Base-by-base conservation (phyloP, 2,329 filamentous ascomycete species). In the Trichoderma sp. region DNA sequence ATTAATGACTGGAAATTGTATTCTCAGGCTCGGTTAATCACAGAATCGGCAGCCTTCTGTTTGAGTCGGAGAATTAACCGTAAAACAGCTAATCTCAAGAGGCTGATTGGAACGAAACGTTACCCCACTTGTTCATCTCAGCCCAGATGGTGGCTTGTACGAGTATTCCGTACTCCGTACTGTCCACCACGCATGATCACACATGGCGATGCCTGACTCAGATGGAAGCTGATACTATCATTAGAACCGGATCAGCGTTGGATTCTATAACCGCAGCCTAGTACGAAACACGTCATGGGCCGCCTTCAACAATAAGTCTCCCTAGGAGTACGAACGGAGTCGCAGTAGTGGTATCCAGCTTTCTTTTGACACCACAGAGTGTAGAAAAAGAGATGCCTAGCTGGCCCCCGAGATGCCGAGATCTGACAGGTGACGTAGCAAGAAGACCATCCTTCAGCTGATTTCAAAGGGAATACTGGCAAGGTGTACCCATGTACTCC, bases 111-210 rank as follows among this genome's bases (percentile, higher is more conserved):
- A 67, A 43, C n/a, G 28, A 51, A 21, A 53, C 34, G 56, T 24
- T 62, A 70, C 67, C 67, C 67, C 67, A 70, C 67, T 70, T 70
- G 67, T 70, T 70, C 67, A 70, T 70, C 67, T 53, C 36, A 61
- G 9, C 36, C 53, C 57, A 69, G 39, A 51, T 21, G 51, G n/a
- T 39, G 51, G 51, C 21, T 70, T 51, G 21, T 30, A 43, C 39
- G 39, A 43, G 39, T 43, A 43, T 43, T 43, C 39, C 39, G 15
- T n/a, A 62, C 12, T 34, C 28, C 28, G 28, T n/a, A n/a, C 28
- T 51, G 51, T n/a, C 18, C 6, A 15, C 12, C 26, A 51, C 24
- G 11, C 57, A 24, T 34, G 11, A 5, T 62, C 21, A 47, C 12
- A 34, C 24, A 39, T 15, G 57, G 28, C 18, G 32, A 43, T 58